Evolutionary conservation across 2,329 filamentous ascomycete species (phyloP).

Genomic region (Sporothrix humicola): DNA sequence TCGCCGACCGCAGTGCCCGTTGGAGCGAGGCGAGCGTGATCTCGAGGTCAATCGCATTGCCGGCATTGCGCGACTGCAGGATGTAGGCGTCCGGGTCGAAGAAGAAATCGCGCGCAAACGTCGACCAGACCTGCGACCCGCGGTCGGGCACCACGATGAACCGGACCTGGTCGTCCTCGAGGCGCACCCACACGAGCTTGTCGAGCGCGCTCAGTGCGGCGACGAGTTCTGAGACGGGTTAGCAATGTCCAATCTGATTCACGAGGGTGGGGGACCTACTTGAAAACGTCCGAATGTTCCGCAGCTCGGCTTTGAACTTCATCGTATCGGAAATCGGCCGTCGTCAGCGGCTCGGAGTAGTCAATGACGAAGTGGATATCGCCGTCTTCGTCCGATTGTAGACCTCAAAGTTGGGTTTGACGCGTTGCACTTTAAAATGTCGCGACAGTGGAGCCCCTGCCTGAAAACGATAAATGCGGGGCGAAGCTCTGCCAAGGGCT

Average conservation of each 20-base stretch:
- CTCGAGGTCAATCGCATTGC: constrained; percentile 95
- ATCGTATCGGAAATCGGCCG: constrained; percentile 29
- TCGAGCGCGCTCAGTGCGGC: constrained; percentile 70
- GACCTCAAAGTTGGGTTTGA: background rate
- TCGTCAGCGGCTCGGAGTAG: background rate
- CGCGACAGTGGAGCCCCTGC: constrained; percentile 14
- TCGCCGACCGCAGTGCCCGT: constrained; percentile 87
- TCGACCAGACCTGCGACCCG: constrained; percentile 94
- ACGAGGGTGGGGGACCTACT: constrained; percentile 51
- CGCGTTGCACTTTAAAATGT: constrained; percentile 28
- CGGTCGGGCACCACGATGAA: constrained; percentile 96
- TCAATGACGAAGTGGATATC: background rate
- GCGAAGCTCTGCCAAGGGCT: background rate
- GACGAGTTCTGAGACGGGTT: constrained; percentile 59
- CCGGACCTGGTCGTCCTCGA: constrained; percentile 84
- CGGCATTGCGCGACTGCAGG: constrained; percentile 79
- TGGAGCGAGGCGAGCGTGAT: constrained; percentile 86
- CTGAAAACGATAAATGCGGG: constrained; percentile 30
- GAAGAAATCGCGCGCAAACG: constrained; percentile 68
- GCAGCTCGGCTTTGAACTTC: constrained; percentile 59
- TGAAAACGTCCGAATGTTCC: constrained; percentile 69
- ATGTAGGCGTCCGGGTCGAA: constrained; percentile 80
- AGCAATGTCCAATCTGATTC: background rate
- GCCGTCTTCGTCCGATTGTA: background rate
- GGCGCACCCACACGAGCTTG: constrained; percentile 87